Evolutionary conservation across 2,329 filamentous ascomycete genomes (phyloP).

Genomic region (Aspergillus ibericus): DNA sequence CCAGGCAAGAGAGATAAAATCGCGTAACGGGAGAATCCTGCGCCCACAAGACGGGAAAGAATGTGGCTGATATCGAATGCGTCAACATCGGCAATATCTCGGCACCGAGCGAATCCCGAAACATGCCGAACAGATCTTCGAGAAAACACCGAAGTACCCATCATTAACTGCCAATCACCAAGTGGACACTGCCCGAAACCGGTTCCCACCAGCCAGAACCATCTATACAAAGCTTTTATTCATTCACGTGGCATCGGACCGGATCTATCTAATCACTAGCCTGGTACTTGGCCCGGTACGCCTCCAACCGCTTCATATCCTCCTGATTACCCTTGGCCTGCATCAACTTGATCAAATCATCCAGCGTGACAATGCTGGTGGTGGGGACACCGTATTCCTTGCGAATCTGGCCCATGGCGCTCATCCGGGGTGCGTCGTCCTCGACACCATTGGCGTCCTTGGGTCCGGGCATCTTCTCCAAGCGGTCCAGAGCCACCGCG

Average conservation of each 20-base stretch:
- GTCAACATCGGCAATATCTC: neutral
- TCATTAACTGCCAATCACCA: neutral
- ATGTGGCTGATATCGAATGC: neutral
- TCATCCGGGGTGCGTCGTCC: slow-evolving; percentile 65
- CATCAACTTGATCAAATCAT: slow-evolving; percentile 72
- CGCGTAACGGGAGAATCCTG: neutral
- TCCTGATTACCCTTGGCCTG: slow-evolving; percentile 59
- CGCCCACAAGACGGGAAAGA: neutral
- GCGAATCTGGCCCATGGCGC: slow-evolving; percentile 78
- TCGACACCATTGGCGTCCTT: slow-evolving; percentile 61
- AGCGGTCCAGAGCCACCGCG: slow-evolving; percentile 70
- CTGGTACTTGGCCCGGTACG: slow-evolving; percentile 57
- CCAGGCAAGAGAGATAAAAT: neutral
- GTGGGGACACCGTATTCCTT: slow-evolving; percentile 80
- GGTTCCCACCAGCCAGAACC: neutral
- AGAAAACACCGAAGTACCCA: neutral
- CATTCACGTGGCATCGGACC: neutral
- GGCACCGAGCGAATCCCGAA: neutral
- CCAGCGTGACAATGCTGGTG: slow-evolving; percentile 74
- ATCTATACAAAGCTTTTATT: neutral
- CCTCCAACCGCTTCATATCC: slow-evolving; percentile 65
- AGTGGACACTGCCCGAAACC: neutral
- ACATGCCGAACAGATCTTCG: neutral
- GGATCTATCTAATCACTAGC: slow-evolving; percentile 25
- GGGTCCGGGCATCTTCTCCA: slow-evolving; percentile 18